Evolutionary conservation across 2,329 filamentous ascomycete species (phyloP).

Genomic region (Chrysosporium keratinophilum): DNA sequence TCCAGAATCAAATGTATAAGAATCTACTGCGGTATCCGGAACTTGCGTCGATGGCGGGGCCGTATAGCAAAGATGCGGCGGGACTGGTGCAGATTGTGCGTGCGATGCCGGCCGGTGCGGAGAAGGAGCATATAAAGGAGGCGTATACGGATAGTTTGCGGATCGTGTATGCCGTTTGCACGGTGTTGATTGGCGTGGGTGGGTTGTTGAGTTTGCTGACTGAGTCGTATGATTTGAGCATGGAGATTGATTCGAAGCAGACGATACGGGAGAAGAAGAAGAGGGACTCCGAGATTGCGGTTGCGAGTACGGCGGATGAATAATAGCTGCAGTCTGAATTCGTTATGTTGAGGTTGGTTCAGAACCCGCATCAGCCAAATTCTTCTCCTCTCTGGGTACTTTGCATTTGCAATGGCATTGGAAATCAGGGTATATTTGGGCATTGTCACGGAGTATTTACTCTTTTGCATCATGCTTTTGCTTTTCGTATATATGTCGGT

Average conservation of each 20-base stretch:
- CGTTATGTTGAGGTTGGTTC: background rate
- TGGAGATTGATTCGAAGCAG: constrained; percentile 40
- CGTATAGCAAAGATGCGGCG: constrained; percentile 49
- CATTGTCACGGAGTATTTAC: too few species aligned
- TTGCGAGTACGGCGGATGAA: background rate
- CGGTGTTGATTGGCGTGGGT: constrained; percentile 43
- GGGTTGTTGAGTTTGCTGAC: constrained; percentile 45
- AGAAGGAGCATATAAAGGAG: constrained; percentile 39
- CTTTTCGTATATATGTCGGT: too few species aligned
- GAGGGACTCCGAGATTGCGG: background rate
- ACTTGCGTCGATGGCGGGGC: constrained; percentile 39
- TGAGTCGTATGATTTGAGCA: constrained; percentile 41
- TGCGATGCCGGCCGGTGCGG: constrained; percentile 37
- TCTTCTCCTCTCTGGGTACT: too few species aligned
- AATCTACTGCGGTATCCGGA: constrained; percentile 42
- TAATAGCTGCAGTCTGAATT: background rate
- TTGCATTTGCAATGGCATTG: too few species aligned
- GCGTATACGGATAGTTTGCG: constrained; percentile 47
- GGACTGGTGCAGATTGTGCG: constrained; percentile 51
- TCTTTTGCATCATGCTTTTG: too few species aligned
- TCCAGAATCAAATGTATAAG: constrained; percentile 53
- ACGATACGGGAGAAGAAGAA: constrained; percentile 35
- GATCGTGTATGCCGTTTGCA: constrained; percentile 48
- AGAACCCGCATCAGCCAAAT: background rate
- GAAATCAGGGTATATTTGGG: too few species aligned